phyloP scores from a whole-genome alignment of 1,284 basidiomycete genomes.

The Sporisorium scitamineum region DNA sequence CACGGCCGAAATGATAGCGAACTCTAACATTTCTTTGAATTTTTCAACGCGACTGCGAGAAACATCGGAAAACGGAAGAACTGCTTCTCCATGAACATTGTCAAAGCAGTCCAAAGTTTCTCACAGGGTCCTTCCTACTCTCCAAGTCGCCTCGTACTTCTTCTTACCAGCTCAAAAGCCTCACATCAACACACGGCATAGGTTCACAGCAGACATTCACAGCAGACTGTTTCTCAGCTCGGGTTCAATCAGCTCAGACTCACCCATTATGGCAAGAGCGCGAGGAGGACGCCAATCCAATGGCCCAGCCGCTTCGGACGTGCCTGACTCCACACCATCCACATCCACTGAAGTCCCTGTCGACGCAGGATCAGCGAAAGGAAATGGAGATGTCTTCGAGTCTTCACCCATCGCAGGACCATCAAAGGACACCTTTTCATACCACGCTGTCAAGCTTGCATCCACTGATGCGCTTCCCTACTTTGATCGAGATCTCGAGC shows the following conservation, averaged over 20 bases:
- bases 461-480: slow-evolving; percentile 85
- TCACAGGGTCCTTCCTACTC: background rate
- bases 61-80: background rate
- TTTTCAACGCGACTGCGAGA: background rate
- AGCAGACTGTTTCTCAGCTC: background rate
- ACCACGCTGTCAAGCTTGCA: slow-evolving; percentile 34
- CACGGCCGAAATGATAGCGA: slow-evolving; percentile 14
- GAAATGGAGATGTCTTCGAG: background rate
- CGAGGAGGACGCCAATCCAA: slow-evolving; percentile 26
- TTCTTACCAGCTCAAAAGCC: no score
- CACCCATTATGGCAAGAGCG: slow-evolving; percentile 15
- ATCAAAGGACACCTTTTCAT: slow-evolving; percentile 18
- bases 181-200: no score
- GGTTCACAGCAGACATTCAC: no score
- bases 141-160: background rate
- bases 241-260: background rate
- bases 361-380: background rate
- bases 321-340: slow-evolving; percentile 11
- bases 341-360: background rate
- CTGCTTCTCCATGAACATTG: background rate
- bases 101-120: background rate
- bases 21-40: slow-evolving; percentile 15
- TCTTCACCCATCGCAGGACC: background rate
- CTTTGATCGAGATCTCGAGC: slow-evolving; percentile 91
- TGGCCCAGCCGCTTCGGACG: slow-evolving; percentile 26